These are phyloP conservation scores for Clarireedia homoeocarpa DNA, from an alignment of 2,329 filamentous ascomycete genomes.

Conservation along the genomic window DNA sequence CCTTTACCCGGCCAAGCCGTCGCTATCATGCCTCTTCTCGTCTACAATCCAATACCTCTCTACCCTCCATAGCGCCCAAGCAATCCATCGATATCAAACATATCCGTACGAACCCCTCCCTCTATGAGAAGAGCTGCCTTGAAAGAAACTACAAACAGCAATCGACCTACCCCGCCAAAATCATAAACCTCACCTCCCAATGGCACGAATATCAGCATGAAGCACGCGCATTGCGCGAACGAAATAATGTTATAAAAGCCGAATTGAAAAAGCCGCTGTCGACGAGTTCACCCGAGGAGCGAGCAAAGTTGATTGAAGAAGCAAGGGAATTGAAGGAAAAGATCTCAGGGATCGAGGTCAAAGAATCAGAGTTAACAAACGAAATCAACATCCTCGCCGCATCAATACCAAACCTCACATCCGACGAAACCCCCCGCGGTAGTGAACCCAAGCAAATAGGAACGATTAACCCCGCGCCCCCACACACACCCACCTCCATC, in stretches of 20 bases:
- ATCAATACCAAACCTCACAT: conserved; percentile 81
- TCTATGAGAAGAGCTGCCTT: conserved; percentile 76
- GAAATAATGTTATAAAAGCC: conserved; percentile 56
- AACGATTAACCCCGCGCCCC: conserved; percentile 70
- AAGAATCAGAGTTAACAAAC: conserved; percentile 48
- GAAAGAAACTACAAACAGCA: conserved; percentile 71
- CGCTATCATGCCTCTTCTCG: conserved; percentile 2
- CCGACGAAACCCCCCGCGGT: conserved; percentile 64
- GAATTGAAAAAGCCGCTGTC: conserved; percentile 46
- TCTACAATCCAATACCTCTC: not conserved
- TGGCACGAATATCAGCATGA: conserved; percentile 54
- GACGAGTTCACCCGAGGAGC: conserved; percentile 37
- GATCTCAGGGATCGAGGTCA: conserved; percentile 51
- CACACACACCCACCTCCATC: conserved; percentile 31
- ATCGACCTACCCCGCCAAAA: conserved; percentile 46
- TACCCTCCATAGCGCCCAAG: conserved; percentile 61
- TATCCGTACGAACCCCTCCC: conserved; percentile 75
- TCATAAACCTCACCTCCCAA: conserved; percentile 46
- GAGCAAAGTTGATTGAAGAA: conserved; percentile 46
- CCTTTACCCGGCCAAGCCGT: not conserved
- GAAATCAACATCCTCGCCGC: conserved; percentile 71
- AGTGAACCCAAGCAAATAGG: conserved; percentile 55
- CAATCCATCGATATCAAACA: conserved; percentile 76
- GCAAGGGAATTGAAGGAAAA: conserved; percentile 57
- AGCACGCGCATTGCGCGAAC: conserved; percentile 53